Evolutionary conservation across 148 eudicot genomes (phyloP), one percentile per base, ranked within the genome.

Genomic region (Rhododendron henanense): DNA sequence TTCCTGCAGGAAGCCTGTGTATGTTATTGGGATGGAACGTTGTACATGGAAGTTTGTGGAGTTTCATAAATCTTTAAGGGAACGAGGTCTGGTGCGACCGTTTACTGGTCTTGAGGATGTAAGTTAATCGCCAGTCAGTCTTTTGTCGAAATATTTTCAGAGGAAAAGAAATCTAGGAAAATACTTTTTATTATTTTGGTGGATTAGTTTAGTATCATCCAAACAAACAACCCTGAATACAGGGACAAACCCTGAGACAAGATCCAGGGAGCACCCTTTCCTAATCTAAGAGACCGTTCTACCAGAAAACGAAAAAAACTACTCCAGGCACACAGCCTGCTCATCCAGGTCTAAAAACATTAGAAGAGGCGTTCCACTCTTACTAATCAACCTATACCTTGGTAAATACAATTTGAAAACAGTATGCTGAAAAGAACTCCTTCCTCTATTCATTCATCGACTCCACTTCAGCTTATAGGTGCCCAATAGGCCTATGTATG

Each of bases 51-150:
- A 97, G 90, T 92, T 93, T 59, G 87, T 90, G 41, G 98, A 97
- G 65, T 97, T 97, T 87, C 99, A 97, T 81, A 95, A 92, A 78
- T 87, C 88, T 81, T 86, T 97, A 74, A 90, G 93, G 88, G 94
- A 95, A 87, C 90, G 96, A 80, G 99, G 99, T 85, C 91, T 95
- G 51, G 98, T 94, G 81, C 92, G 98, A 47, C 96, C 98, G 11
- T 94, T 97, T 89, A 95, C 99, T 39, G 99, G 98, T 82, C 93
- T 94, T 51, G 99, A 94, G 89, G 98, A 97, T 95, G 99, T 97
- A 93, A 95, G 99, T 92, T 57, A 11, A 39, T 71, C n/a, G 16
- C 18, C 50, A 14, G 37, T 84, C 37, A 33, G 2, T 21, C 41
- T 69, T 85, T 61, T 41, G 39, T 57, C 5, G 31, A 15, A 21